These are phyloP conservation scores for Arachis hypogaea DNA, from an alignment of 306 rosid species.

Conservation along the genomic window DNA sequence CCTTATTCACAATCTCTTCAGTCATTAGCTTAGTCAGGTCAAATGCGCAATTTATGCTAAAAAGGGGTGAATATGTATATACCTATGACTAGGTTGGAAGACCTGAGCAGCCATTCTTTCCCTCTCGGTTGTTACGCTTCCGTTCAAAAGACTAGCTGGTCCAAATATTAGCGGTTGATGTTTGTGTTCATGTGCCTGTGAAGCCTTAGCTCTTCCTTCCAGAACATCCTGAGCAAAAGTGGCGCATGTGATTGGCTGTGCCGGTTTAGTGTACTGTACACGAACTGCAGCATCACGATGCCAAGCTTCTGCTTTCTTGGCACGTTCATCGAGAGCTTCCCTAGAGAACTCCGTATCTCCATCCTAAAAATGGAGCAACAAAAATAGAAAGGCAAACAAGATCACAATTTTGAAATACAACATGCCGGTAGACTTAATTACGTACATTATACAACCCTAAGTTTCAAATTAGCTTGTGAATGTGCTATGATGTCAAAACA, in stretches of 20 bases:
- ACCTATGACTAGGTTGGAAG: conserved; percentile 84
- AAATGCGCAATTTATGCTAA: conserved; percentile 8
- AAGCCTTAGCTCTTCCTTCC: conserved; percentile 88
- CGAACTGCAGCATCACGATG: conserved; percentile 74
- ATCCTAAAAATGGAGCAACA: conserved; percentile 55
- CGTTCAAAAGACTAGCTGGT: conserved; percentile 87
- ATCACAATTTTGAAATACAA: conserved; percentile 28
- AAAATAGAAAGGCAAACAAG: conserved; percentile 7
- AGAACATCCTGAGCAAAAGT: conserved; percentile 98
- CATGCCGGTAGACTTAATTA: not conserved
- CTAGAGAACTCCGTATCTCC: conserved; percentile 67
- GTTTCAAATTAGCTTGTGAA: conserved; percentile 24
- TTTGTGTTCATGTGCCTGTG: conserved; percentile 88
- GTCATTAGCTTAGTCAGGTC: conserved; percentile 2
- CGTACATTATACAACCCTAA: conserved; percentile 8
- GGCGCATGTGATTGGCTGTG: conserved; percentile 89
- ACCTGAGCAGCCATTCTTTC: conserved; percentile 90
- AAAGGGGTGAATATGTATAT: not conserved
- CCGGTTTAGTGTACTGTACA: conserved; percentile 65
- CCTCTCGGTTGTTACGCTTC: conserved; percentile 77
- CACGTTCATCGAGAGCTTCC: conserved; percentile 82
- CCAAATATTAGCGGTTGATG: conserved; percentile 94
- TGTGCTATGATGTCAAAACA: not conserved
- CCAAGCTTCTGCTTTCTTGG: conserved; percentile 79
- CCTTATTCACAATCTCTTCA: conserved; percentile 2